phyloP scores from a whole-genome alignment of 2,329 filamentous ascomycete genomes.

The Fusarium odoratissimum region DNA sequence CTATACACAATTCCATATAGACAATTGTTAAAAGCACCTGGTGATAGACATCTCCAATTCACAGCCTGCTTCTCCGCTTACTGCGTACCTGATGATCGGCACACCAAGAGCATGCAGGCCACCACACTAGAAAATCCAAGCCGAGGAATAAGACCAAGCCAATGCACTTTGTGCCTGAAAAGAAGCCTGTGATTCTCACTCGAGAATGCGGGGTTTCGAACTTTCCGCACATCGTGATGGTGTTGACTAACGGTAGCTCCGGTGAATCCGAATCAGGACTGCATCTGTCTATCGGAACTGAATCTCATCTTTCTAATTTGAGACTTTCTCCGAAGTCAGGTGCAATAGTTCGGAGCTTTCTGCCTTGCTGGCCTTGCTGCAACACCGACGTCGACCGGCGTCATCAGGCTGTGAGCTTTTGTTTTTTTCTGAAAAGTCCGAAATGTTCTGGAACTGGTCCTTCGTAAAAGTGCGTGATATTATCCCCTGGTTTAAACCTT shows the following conservation, averaged over 20 bases:
- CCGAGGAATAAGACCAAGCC: slow-evolving; percentile 35
- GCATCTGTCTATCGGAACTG: slow-evolving; percentile 17
- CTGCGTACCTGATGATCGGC: slow-evolving; percentile 39
- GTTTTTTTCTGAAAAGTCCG: background rate
- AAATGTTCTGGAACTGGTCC: background rate
- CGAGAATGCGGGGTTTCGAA: slow-evolving; percentile 21
- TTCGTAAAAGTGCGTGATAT: slow-evolving; percentile 13
- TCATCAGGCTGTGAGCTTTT: background rate
- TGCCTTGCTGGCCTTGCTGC: slow-evolving; percentile 2
- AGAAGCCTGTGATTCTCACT: slow-evolving; percentile 37
- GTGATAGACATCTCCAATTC: background rate
- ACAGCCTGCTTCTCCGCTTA: slow-evolving; percentile 2
- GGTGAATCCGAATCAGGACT: slow-evolving; percentile 14
- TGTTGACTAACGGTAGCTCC: slow-evolving; percentile 27
- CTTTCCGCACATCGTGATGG: slow-evolving; percentile 20
- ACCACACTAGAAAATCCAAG: slow-evolving; percentile 18
- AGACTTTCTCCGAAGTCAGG: slow-evolving; percentile 22
- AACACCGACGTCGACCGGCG: slow-evolving; percentile 15
- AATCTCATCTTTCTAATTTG: slow-evolving; percentile 16
- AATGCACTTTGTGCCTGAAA: background rate
- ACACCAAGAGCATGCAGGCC: slow-evolving; percentile 30
- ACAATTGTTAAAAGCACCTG: too few relatives aligned
- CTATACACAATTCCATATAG: too few relatives aligned
- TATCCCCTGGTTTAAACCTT: slow-evolving; percentile 1
- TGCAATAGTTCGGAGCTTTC: slow-evolving; percentile 5